Percentiles rank a stretch among this genome's conserved stretches.
These are phyloP conservation scores for Rosa lucieae DNA, from an alignment of 306 rosid genomes.

Conservation along the genomic window DNA sequence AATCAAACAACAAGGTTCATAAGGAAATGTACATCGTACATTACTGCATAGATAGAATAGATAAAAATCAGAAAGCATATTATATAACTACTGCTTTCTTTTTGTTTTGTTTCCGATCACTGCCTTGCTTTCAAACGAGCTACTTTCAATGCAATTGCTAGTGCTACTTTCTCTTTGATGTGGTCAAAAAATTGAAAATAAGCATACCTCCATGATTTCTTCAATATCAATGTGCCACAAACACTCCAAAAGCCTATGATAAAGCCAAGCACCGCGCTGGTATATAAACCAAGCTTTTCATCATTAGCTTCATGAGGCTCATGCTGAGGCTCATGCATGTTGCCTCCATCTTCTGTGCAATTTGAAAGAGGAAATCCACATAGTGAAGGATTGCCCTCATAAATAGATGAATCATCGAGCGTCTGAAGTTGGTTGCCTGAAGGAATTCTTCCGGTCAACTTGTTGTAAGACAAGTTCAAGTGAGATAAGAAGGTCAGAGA, in stretches of 20 bases:
- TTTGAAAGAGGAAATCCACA: background rate
- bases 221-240: background rate
- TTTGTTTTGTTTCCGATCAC: background rate
- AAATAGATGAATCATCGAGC: background rate
- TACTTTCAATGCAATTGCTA: background rate
- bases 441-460: too few species aligned
- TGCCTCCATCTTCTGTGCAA: background rate
- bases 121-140: background rate
- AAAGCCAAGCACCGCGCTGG: background rate
- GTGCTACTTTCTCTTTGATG: background rate
- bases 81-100: background rate
- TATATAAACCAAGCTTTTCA: background rate
- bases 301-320: too few species aligned
- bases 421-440: too few species aligned
- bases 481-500: too few species aligned
- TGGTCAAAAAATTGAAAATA: background rate
- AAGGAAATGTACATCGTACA: background rate
- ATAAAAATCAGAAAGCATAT: background rate
- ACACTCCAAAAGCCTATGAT: background rate
- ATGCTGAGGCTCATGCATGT: background rate
- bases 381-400: background rate
- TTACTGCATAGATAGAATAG: background rate
- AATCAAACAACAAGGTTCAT: too few species aligned
- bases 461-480: too few species aligned
- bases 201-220: constrained; percentile 14